phyloP scores from a whole-genome alignment of 2,329 filamentous ascomycete species.

The Camillea tinctor region DNA sequence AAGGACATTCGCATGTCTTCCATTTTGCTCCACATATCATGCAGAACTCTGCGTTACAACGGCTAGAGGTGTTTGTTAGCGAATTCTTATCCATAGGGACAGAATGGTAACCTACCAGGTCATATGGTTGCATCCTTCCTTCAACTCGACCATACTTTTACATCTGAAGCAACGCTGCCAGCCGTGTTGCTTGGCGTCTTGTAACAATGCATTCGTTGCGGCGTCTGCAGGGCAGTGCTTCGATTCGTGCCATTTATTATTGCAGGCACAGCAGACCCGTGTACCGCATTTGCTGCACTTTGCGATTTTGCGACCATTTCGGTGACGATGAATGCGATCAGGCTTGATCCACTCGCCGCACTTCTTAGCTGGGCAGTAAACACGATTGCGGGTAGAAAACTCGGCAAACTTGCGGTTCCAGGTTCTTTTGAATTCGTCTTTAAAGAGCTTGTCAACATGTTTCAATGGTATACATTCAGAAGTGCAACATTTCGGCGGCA shows the following conservation, averaged over 20 bases:
- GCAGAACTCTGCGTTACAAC: constrained; percentile 81
- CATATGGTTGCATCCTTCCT: constrained; percentile 86
- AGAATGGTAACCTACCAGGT: constrained; percentile 62
- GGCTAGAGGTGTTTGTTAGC: constrained; percentile 41
- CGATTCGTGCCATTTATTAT: constrained; percentile 69
- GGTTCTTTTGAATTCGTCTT: constrained; percentile 68
- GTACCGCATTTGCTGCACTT: constrained; percentile 70
- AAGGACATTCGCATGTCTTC: constrained; percentile 81
- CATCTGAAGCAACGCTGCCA: constrained; percentile 79
- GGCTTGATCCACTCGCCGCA: constrained; percentile 83
- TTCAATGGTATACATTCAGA: constrained; percentile 69
- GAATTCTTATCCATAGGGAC: constrained; percentile 4
- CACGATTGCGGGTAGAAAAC: constrained; percentile 68
- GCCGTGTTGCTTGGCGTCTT: constrained; percentile 63
- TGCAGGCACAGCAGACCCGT: constrained; percentile 73
- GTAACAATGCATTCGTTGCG: constrained; percentile 61
- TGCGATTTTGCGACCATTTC: constrained; percentile 61
- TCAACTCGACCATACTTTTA: constrained; percentile 70
- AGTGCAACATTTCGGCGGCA: constrained; percentile 83
- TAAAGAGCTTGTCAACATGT: constrained; percentile 74
- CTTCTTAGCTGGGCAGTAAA: constrained; percentile 71
- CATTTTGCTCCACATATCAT: constrained; percentile 80
- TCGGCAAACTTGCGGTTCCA: constrained; percentile 84
- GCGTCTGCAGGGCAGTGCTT: constrained; percentile 71
- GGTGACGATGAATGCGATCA: constrained; percentile 57